Evolutionary conservation across 1,284 basidiomycete species (phyloP), one percentile per base, ranked within the genome.

Genomic region (Microbotryum silenes-acaulis): DNA sequence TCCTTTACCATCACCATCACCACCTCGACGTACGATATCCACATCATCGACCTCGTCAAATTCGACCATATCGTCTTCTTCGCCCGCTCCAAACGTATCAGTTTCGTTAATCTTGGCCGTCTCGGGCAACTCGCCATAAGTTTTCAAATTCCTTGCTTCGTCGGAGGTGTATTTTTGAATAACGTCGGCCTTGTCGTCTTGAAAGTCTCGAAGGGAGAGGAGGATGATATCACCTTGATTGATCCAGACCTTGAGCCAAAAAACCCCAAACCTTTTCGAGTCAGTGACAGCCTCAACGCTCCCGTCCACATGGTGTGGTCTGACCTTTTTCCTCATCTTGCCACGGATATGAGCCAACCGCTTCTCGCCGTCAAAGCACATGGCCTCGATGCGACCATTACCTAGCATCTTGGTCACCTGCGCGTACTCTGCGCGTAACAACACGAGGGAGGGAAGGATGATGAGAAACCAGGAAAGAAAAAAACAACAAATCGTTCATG

Each of bases 61-160:
- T 56, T 68, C 63, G 59, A 68, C 54, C 9, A 51, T 51, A 54
- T 62, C 63, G 20, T 65, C 66, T 21, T 60, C 58, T 67, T 91
- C 90, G 70, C 93, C 91, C 72, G 88, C 87, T 72, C 88, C 90
- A 75, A 91, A 91, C 33, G 84, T 86, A 72, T 93, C 91, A 49
- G 89, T 93, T 80, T 98, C 96, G 81, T 94, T 97, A 81, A 98
- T 96, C 81, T 96, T 96, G 73, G 93, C 93, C 72, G 90, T 92
- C 77, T 94, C 91, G 46, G 96, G 96, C 58, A 98, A 82, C 77
- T 98, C 96, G 60, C 96, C 93, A 75, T 97, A 97, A 29, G 90
- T 89, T 83, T 97, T 96, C 75, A 97, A 85, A 42, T 88, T 91
- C 68, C 91, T 82, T 31, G 91, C 91, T 72, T 81, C 81, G 65